phyloP scores from a whole-genome alignment of 2,329 filamentous ascomycete species.

The Calonectria crousiana region DNA sequence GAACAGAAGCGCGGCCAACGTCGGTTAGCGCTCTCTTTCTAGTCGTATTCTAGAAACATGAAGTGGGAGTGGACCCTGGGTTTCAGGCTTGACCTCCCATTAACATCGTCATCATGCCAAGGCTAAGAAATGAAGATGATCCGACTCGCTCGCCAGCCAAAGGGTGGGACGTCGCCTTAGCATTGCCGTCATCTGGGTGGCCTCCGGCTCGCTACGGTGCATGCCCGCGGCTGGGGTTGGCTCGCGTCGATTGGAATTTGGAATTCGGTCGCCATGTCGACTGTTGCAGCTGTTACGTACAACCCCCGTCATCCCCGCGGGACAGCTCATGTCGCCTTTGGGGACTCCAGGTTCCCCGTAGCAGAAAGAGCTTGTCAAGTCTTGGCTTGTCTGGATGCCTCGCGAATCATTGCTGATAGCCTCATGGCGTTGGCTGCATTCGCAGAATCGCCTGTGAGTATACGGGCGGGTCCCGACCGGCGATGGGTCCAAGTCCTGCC shows the following conservation, averaged over 20 bases:
- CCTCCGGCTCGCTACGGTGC: not conserved
- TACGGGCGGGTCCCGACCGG: conserved; percentile 25
- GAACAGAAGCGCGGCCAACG: conserved; percentile 6
- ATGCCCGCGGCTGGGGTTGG: not conserved
- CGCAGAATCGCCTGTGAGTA: not conserved
- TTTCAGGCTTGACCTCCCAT: conserved; percentile 7
- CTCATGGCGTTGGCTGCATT: no score
- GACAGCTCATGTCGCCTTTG: conserved; percentile 31
- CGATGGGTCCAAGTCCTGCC: conserved; percentile 23
- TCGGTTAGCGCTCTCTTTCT: conserved; percentile 27
- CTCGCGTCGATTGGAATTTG: not conserved
- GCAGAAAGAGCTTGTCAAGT: conserved; percentile 18
- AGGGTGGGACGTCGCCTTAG: not conserved
- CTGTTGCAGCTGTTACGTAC: conserved; percentile 39
- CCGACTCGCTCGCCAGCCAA: conserved; percentile 25
- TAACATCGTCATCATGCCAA: conserved; percentile 8
- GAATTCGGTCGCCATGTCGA: not conserved
- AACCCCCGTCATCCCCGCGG: conserved; percentile 39
- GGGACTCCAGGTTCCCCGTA: conserved; percentile 38
- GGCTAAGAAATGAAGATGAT: conserved; percentile 9
- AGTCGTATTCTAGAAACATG: conserved; percentile 41
- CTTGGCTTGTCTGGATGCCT: conserved; percentile 4
- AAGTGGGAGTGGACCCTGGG: not conserved
- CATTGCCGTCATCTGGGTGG: not conserved
- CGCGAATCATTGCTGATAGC: not conserved